Evolutionary conservation across 441 rosid genomes (phyloP).

Genomic region (Jatropha multifida): DNA sequence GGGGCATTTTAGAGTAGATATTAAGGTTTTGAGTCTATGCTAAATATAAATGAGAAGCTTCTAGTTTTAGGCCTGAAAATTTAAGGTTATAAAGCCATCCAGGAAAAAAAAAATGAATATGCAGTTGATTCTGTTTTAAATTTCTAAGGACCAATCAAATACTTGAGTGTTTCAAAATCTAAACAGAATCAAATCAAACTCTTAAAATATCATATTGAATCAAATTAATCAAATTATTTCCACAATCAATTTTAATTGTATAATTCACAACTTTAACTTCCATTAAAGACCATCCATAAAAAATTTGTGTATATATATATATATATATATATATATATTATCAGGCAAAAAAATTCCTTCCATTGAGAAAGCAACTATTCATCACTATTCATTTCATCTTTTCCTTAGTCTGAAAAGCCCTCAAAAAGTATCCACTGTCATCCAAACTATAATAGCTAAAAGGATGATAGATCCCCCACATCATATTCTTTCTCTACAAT

Average conservation of each 20-base stretch:
- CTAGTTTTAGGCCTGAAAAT: neutral
- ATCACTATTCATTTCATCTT: neutral
- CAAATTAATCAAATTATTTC: neutral
- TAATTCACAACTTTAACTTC: neutral
- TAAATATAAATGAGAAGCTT: neutral
- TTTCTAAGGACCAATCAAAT: neutral
- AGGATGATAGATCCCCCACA: neutral
- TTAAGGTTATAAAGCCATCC: neutral
- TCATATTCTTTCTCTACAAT: neutral
- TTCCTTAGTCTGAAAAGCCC: neutral
- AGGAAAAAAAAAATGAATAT: neutral
- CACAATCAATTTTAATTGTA: neutral
- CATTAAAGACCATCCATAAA: neutral
- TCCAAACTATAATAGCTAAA: neutral
- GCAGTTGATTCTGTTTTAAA: neutral
- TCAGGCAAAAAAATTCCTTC: neutral
- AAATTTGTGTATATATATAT: neutral
- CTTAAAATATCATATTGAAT: neutral
- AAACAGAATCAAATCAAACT: neutral
- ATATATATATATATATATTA: neutral
- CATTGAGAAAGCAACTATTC: neutral
- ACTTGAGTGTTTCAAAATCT: neutral
- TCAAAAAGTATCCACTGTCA: neutral
- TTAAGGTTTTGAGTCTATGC: neutral
- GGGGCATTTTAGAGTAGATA: neutral